phyloP scores from a whole-genome alignment of 345 rosid species.

The Moricandia moricandioides region DNA sequence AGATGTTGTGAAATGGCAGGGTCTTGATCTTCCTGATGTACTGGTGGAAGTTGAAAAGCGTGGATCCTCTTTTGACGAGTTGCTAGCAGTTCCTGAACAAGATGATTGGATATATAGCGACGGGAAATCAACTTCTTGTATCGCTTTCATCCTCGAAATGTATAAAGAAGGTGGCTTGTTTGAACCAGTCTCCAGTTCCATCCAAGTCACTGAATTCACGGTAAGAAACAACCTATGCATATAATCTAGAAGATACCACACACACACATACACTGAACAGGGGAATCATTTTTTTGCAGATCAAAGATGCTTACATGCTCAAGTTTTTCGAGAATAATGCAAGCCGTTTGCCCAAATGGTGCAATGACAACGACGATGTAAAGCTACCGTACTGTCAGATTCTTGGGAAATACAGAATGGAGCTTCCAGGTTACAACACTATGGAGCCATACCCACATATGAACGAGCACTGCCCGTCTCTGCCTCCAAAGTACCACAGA shows the following conservation, averaged over 20 bases:
- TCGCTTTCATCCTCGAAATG: slow-evolving; percentile 89
- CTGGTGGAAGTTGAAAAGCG: slow-evolving; percentile 82
- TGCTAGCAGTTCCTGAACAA: slow-evolving; percentile 91
- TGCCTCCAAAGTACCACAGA: slow-evolving; percentile 80
- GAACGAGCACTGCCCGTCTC: slow-evolving; percentile 86
- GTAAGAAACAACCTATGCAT: slow-evolving; percentile 43
- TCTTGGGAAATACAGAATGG: slow-evolving; percentile 87
- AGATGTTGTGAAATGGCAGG: slow-evolving; percentile 45
- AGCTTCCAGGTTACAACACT: slow-evolving; percentile 82
- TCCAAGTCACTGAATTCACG: slow-evolving; percentile 97
- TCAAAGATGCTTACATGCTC: slow-evolving; percentile 83
- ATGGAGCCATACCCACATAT: slow-evolving; percentile 86
- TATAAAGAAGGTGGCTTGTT: slow-evolving; percentile 96
- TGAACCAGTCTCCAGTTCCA: slow-evolving; percentile 53
- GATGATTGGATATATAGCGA: slow-evolving; percentile 92
- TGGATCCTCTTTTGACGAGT: slow-evolving; percentile 78
- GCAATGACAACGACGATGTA: slow-evolving; percentile 74
- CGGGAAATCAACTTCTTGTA: slow-evolving; percentile 91
- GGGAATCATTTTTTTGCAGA: slow-evolving; percentile 39
- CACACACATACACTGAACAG: not conserved
- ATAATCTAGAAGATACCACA: slow-evolving; percentile 12
- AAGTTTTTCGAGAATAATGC: slow-evolving; percentile 71
- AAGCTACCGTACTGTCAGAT: slow-evolving; percentile 92
- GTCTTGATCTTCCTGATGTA: slow-evolving; percentile 74
- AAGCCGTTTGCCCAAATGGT: slow-evolving; percentile 88